Evolutionary conservation across 768 basidiomycete genomes (phyloP).

Genomic region (Filobasidium wieringae): DNA sequence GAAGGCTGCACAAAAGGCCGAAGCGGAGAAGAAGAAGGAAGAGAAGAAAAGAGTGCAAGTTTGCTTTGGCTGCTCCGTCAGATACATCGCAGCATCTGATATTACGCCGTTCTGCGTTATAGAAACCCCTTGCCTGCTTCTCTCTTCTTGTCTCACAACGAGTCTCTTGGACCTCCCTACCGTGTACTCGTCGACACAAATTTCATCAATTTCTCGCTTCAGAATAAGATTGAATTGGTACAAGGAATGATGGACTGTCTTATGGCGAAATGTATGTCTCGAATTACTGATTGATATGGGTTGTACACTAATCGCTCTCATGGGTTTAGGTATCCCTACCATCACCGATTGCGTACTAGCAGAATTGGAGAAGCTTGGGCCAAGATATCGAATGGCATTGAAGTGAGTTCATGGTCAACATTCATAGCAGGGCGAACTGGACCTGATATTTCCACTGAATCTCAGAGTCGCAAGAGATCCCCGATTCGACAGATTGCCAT

Average conservation of each 20-base stretch:
- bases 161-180: conserved; percentile 90
- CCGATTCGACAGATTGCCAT: conserved; percentile 83
- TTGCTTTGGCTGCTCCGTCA: neutral
- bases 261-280: conserved; percentile 88
- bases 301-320: too few relatives aligned
- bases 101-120: conserved; percentile 42
- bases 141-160: conserved; percentile 79
- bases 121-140: conserved; percentile 68
- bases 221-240: conserved; percentile 91
- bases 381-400: conserved; percentile 84
- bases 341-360: conserved; percentile 99
- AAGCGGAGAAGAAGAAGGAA: conserved; percentile 36
- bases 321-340: conserved; percentile 75
- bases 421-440: neutral
- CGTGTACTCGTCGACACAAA: conserved; percentile 97
- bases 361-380: conserved; percentile 93
- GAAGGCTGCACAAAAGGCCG: conserved; percentile 60
- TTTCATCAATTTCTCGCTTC: conserved; percentile 96
- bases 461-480: conserved; percentile 91
- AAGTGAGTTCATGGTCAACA: conserved; percentile 48
- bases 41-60: conserved; percentile 52
- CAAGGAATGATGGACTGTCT: conserved; percentile 99
- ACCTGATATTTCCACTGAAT: neutral
- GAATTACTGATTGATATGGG: too few relatives aligned
- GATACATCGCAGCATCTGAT: neutral